Base-by-base conservation (phyloP, 495 filamentous ascomycete species). In the Acidomyces sp. region DNA sequence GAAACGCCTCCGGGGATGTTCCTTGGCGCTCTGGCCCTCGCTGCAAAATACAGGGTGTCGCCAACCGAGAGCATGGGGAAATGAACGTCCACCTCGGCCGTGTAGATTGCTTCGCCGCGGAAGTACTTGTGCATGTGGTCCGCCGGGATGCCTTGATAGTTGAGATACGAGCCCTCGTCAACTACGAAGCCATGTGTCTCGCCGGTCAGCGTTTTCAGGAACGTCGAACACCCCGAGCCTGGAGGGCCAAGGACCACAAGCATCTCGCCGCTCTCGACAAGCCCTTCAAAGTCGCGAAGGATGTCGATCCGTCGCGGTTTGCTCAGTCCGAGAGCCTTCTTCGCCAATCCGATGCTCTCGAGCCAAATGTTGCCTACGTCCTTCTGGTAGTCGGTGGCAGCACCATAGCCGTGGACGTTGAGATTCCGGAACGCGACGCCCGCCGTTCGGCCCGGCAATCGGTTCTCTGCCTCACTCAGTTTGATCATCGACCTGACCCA, bases 251-350 rank as follows among this genome's bases (percentile, higher is more conserved):
- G 66, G 0, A 88, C 82, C 13, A 88, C 66, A 28, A 90, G 62
- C 77, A 84, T 85, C 62, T 90, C 83, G 11, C 84, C 83, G 18
- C 70, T 74, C 47, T 71, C 71, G 2, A 88, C 65, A 5, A 86
- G 53, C 1, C 82, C 84, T 37, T 82, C 77, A 50, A 87, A 83
- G 22, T 74, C 61, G 21, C 72, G 72, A 22, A 90, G 62, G 41
- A 88, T 86, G 25, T 82, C 63, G 55, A 80, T 77, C 55, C 71
- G 69, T 27, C 72, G 60, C 52, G 70, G 65, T 55, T 71, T 65
- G 4, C 66, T 64, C 20, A 61, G 57, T 13, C 68, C 69, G 34
- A 61, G 53, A 3, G 69, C 15, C 23, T 51, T 46, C 34, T 64
- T 66, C n/a, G 41, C 57, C 7, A 55, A 24, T 13, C 57, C 60